Base-by-base conservation (phyloP, 495 filamentous ascomycete genomes). In the Schizothecium vesticola region DNA sequence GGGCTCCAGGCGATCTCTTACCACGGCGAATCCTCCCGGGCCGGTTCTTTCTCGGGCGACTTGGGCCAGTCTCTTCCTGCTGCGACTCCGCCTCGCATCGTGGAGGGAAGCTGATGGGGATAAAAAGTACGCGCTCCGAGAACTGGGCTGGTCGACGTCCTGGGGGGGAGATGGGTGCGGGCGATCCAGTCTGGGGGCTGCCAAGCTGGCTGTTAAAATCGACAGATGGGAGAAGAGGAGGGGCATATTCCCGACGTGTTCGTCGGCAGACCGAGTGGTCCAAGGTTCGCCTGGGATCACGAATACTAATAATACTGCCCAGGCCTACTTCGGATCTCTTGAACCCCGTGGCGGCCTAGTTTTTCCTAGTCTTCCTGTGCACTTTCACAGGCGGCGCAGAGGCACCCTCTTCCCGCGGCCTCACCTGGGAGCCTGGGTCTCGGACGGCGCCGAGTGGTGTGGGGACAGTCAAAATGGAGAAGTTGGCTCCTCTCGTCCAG, bases 281-380 rank as follows among this genome's bases (percentile, higher is more conserved):
- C 43, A 51, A 51, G 19, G 43, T 51, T 16, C 43, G 43, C 43
- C 43, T 51, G 43, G 36, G 43, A 51, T 51, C 43, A n/a, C 43
- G 19, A 19, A 51, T 51, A 51, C 43, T 51, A 51, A 51, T 58
- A 65, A 57, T 65, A 22, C 63, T 55, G 63, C 56, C 16, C 31
- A 24, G 24, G 11, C 21, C 57, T 56, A 36, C 65, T 25, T 66
- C 28, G 36, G 23, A 58, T 60, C 33, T 66, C 65, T 61, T 25
- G 56, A 33, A 29, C 43, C 71, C 69, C 59, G 66, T 69, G 72
- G 70, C 68, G 58, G 63, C 43, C 66, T 71, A 64, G 61, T 67
- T n/a, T n/a, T n/a, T n/a, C n/a, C 31, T 2, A 29, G 28, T 16
- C 55, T 57, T 43, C 21, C 56, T 29, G 22, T 59, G 59, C 58